A percentile compares a stretch with the other conserved stretches of the same genome.
Conservation (phyloP, 192 early-diverging fungal species). For the Allomyces macrogynus region DNA sequence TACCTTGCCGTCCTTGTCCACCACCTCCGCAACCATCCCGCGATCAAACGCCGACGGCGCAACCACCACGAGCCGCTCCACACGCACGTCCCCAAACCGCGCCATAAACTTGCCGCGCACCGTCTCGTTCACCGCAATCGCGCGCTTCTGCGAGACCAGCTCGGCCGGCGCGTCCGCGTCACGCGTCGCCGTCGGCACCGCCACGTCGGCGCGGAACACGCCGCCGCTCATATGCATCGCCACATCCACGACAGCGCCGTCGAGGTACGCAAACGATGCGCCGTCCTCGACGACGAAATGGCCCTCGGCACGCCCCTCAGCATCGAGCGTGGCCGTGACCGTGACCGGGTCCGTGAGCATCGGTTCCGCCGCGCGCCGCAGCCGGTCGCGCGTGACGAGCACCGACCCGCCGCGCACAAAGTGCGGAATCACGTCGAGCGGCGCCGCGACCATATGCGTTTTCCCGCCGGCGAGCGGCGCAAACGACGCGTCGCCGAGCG, state of each 20-base stretch:
- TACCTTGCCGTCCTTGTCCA: neutral
- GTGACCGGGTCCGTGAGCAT: conserved; percentile 82
- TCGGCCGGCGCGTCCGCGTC: conserved; percentile 3
- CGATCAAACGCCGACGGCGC: neutral
- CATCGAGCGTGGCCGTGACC: conserved; percentile 56
- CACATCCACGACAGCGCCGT: conserved; percentile 15
- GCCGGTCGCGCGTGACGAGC: conserved; percentile 65
- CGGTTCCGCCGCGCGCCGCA: conserved; percentile 57
- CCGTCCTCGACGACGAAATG: conserved; percentile 82
- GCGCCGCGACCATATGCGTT: conserved; percentile 29
- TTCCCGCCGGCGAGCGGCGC: conserved; percentile 10
- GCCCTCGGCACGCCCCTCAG: conserved; percentile 46
- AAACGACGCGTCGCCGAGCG: conserved; percentile 22
- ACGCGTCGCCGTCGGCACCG: too few relatives aligned
- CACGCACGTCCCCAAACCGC: conserved; percentile 12
- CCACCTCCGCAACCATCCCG: neutral
- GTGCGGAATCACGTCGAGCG: conserved; percentile 59
- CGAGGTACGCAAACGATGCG: conserved; percentile 43
- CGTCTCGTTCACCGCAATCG: neutral
- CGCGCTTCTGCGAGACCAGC: conserved; percentile 1
- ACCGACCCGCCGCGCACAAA: conserved; percentile 82
- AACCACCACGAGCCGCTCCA: conserved; percentile 20
- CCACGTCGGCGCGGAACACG: neutral
- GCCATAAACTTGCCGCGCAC: conserved; percentile 8
- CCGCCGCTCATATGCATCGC: neutral